Evolutionary conservation across 2,329 filamentous ascomycete genomes (phyloP), one percentile per base, ranked within the genome.

Genomic region (Botrytis galanthina): DNA sequence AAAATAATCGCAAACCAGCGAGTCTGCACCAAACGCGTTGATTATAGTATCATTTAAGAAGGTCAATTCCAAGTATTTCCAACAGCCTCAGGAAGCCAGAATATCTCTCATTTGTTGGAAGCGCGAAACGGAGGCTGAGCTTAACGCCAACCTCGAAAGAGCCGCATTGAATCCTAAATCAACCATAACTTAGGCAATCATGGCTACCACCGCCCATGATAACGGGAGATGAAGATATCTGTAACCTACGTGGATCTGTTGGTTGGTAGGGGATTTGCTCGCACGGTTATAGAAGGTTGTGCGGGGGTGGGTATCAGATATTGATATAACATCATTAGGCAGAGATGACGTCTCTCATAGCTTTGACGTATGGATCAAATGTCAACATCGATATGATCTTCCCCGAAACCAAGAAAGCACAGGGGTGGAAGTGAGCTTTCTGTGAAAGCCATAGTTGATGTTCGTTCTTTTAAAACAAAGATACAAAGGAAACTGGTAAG

Each of bases 61-160:
- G 26, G n/a, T 57, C 42, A 48, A 48, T 16, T 3, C 3, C 1
- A 29, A 14, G 51, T 26, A 66, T 35, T 35, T 66, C 6, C 20
- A 26, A 48, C 10, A 66, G 20, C 29, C 42, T 48, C 63, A n/a
- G 63, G 20, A 37, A 48, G 20, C 26, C 54, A 22, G 18, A 61
- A 35, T 16, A 44, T 54, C n/a, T 64, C 35, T 44, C 10, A 22
- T 66, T 22, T 37, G 44, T 71, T 48, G 70, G n/a, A 29, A 26
- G 46, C 46, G 44, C n/a, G 32, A 71, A 35, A 9, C 16, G 32
- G 32, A 54, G 60, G 70, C 46, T 39, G 46, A 71, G 60, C 62
- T 54, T 66, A 51, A 64, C 60, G 70, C 70, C 46, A 32, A 63
- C 67, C 59, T n/a, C 10, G 8, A 48, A n/a, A n/a, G 32, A 71